A percentile compares a stretch with the other conserved stretches of the same genome.
Evolutionary conservation across 441 rosid genomes (phyloP).

Genomic region (Isatis lusitanica): DNA sequence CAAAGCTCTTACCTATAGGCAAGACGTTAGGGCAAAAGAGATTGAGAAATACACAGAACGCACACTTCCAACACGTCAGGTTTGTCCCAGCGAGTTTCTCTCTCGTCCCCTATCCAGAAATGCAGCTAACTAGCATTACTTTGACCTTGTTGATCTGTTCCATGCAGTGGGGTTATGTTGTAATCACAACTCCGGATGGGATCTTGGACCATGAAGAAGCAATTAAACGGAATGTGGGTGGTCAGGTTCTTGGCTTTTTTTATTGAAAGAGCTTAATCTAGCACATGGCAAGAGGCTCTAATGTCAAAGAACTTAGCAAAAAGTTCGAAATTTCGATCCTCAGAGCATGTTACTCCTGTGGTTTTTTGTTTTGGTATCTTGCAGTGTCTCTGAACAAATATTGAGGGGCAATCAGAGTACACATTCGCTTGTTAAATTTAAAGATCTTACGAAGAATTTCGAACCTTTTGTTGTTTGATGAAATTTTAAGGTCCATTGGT

Average conservation of each 20-base stretch:
- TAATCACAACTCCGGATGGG: conserved; percentile 80
- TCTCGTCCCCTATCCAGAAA: background rate
- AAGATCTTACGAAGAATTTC: conserved; percentile 8
- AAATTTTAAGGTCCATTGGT: background rate
- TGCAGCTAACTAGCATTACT: background rate
- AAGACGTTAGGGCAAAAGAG: conserved; percentile 76
- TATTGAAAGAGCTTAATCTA: conserved; percentile 45
- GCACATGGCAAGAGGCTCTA: conserved; percentile 3
- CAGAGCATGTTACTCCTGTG: background rate
- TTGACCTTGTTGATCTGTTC: background rate
- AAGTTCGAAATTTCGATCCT: background rate
- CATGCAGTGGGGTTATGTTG: conserved; percentile 86
- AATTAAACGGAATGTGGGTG: conserved; percentile 63
- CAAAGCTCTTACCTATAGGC: conserved; percentile 72
- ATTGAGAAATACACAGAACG: conserved; percentile 58
- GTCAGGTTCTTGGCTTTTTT: conserved; percentile 85
- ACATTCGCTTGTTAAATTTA: background rate
- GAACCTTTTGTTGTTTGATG: background rate
- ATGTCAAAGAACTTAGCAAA: background rate
- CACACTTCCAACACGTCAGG: conserved; percentile 80
- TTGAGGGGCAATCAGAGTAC: background rate
- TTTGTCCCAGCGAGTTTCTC: conserved; percentile 7
- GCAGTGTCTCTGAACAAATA: conserved; percentile 9
- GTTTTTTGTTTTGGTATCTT: conserved; percentile 5
- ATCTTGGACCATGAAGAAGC: conserved; percentile 93